Evolutionary conservation across 805 yeast species (phyloP).

Genomic region (Candida michaelii): DNA sequence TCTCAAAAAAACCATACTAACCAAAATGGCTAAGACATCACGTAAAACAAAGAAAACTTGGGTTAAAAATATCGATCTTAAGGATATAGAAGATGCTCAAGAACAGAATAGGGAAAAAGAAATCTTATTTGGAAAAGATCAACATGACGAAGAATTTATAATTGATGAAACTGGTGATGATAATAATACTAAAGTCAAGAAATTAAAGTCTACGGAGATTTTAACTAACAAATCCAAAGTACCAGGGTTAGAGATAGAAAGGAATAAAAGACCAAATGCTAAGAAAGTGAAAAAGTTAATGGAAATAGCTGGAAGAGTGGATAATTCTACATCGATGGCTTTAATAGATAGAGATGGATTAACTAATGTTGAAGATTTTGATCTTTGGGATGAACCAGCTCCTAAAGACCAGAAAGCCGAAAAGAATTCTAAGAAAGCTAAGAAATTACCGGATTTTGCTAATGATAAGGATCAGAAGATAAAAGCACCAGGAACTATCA

Average conservation of each 20-base stretch:
- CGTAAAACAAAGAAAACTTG: constrained; percentile 92
- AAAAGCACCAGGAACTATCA: constrained; percentile 12
- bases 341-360: constrained; percentile 65
- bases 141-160: constrained; percentile 61
- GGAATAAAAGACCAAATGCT: constrained; percentile 49
- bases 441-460: not conserved
- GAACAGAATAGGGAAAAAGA: constrained; percentile 67
- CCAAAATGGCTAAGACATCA: constrained; percentile 36
- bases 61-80: constrained; percentile 88
- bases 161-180: constrained; percentile 45
- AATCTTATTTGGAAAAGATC: constrained; percentile 57
- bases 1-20: constrained; percentile 5
- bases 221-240: constrained; percentile 72
- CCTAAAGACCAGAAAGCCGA: not conserved
- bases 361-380: constrained; percentile 41
- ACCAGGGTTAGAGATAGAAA: constrained; percentile 51
- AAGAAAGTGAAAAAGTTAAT: constrained; percentile 64
- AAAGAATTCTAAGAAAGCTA: too few species aligned
- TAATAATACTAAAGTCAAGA: constrained; percentile 46
- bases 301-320: constrained; percentile 75
- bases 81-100: constrained; percentile 70
- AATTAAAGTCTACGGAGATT: constrained; percentile 65
- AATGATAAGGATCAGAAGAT: not conserved
- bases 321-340: constrained; percentile 48
- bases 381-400: constrained; percentile 65